phyloP scores from a whole-genome alignment of 2,329 filamentous ascomycete genomes.

The Alternaria viburni region DNA sequence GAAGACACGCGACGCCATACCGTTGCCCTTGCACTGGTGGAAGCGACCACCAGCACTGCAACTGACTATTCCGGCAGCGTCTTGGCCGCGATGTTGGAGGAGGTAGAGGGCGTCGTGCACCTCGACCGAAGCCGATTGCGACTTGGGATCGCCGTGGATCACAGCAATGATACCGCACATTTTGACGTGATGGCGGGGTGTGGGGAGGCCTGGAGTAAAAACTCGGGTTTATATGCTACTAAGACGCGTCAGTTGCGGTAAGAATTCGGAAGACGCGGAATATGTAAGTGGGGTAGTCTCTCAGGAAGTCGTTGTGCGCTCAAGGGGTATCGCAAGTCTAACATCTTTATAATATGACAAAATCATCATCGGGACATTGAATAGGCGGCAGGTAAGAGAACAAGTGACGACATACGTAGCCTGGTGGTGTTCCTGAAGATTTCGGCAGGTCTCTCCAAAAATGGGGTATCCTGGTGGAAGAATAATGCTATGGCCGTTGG shows the following conservation, averaged over 20 bases:
- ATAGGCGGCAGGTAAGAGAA: neutral
- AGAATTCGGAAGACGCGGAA: constrained; percentile 18
- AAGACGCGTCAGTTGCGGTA: constrained; percentile 29
- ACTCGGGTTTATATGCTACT: constrained; percentile 11
- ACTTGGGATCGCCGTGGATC: constrained; percentile 53
- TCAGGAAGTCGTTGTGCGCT: constrained; percentile 49
- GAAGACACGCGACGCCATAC: constrained; percentile 86
- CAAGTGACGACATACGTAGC: constrained; percentile 19
- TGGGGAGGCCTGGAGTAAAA: neutral
- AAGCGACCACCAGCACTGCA: constrained; percentile 78
- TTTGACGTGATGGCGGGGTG: constrained; percentile 23
- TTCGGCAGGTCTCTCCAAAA: neutral
- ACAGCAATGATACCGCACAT: constrained; percentile 61
- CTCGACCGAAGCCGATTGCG: constrained; percentile 50
- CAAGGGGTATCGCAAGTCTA: constrained; percentile 49
- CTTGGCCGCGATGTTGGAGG: constrained; percentile 72
- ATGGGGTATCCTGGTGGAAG: constrained; percentile 4
- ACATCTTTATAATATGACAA: constrained; percentile 48
- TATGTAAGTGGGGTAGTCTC: constrained; percentile 24
- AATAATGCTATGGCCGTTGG: constrained; percentile 17
- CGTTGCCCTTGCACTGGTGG: constrained; percentile 89
- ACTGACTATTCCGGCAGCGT: constrained; percentile 84
- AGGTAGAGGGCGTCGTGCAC: constrained; percentile 53
- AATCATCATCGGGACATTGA: constrained; percentile 39
- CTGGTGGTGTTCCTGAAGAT: constrained; percentile 11